These are phyloP conservation scores for Clarireedia homoeocarpa DNA, from an alignment of 2,329 filamentous ascomycete species.

Conservation along the genomic window DNA sequence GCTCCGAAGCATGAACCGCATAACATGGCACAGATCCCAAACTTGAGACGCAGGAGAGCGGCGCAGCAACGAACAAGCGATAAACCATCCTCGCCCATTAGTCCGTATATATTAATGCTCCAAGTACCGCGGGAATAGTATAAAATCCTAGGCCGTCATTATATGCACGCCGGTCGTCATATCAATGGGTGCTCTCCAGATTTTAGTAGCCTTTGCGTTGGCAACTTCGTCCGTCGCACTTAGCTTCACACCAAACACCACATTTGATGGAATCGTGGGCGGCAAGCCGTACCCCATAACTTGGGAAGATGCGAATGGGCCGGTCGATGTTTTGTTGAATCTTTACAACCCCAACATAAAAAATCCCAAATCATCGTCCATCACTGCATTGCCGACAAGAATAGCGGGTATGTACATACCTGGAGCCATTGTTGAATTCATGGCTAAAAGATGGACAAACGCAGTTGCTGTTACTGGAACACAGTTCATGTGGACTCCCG, in stretches of 20 bases:
- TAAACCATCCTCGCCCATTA: no score
- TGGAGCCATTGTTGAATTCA: neutral
- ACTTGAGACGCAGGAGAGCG: no score
- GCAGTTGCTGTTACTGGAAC: neutral
- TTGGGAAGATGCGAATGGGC: neutral
- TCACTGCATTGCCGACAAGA: neutral
- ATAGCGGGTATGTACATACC: neutral
- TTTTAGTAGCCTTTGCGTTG: neutral
- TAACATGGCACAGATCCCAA: no score
- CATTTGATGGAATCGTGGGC: neutral
- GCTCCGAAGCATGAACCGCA: no score
- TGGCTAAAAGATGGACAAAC: neutral
- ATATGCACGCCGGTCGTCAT: no score
- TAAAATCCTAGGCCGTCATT: no score
- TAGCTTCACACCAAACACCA: neutral
- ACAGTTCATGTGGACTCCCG: neutral
- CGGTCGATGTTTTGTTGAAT: neutral
- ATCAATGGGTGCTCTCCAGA: no score
- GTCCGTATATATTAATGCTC: no score
- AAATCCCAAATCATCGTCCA: neutral
- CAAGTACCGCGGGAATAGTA: no score
- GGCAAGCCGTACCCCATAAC: neutral
- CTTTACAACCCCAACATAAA: neutral
- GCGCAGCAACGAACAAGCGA: no score
- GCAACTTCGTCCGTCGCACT: neutral